phyloP scores from a whole-genome alignment of 2,329 filamentous ascomycete species.

The Atkinsonella hypoxylon region DNA sequence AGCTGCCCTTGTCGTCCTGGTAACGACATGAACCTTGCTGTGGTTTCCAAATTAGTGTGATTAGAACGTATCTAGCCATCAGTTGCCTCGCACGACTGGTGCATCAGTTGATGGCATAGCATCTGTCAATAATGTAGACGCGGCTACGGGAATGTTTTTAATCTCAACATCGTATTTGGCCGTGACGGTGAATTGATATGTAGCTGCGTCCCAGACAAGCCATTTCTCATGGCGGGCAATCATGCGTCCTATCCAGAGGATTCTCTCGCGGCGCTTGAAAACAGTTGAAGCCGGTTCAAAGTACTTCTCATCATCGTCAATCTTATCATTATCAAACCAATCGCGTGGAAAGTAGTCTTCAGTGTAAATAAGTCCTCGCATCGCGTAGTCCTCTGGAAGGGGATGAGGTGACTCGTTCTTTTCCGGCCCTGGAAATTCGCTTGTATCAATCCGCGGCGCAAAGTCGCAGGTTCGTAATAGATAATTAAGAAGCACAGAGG shows the following conservation, averaged over 20 bases:
- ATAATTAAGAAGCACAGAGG: slow-evolving; percentile 27
- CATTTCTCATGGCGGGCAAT: slow-evolving; percentile 30
- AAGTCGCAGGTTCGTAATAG: slow-evolving; percentile 16
- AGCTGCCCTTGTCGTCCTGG: not conserved
- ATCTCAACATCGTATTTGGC: slow-evolving; percentile 1
- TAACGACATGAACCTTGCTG: not conserved
- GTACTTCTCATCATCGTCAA: slow-evolving; percentile 56
- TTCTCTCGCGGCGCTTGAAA: slow-evolving; percentile 43
- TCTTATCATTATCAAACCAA: slow-evolving; percentile 46
- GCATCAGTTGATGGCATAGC: not conserved
- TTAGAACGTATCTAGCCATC: not conserved
- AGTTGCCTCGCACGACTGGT: not conserved
- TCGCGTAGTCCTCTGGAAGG: slow-evolving; percentile 56
- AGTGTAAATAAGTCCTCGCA: slow-evolving; percentile 51
- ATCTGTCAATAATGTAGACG: not conserved
- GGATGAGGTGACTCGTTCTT: slow-evolving; percentile 36
- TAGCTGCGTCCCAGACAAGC: slow-evolving; percentile 28
- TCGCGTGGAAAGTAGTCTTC: slow-evolving; percentile 43
- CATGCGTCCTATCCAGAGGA: slow-evolving; percentile 43
- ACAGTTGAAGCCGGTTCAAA: slow-evolving; percentile 50
- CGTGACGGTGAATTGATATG: slow-evolving; percentile 22
- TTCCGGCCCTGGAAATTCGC: slow-evolving; percentile 34
- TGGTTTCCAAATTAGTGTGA: not conserved
- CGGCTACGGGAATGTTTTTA: not conserved
- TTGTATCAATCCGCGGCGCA: slow-evolving; percentile 25